These are phyloP conservation scores for Nicotiana rustica DNA, from an alignment of 305 asterid species.

Conservation along the genomic window DNA sequence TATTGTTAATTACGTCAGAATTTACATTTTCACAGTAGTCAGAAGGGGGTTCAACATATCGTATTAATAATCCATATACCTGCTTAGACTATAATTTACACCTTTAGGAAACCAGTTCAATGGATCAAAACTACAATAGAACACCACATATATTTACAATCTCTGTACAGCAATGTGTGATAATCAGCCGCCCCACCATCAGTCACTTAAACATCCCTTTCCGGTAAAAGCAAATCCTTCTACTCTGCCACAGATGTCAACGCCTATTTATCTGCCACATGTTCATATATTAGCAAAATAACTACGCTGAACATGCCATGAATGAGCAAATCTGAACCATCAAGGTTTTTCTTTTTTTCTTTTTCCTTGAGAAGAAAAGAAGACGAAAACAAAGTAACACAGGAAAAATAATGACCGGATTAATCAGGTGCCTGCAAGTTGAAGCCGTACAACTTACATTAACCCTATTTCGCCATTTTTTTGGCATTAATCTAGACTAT, in stretches of 20 bases:
- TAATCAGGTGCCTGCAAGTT: background rate
- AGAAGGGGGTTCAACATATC: background rate
- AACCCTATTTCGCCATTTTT: too few relatives aligned
- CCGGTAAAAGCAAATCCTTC: constrained; percentile 24
- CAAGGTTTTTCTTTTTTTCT: background rate
- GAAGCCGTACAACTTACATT: background rate
- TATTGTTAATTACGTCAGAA: background rate
- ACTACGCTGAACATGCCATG: background rate
- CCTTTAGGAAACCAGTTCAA: background rate
- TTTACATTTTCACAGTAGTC: constrained; percentile 28
- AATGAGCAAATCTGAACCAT: background rate
- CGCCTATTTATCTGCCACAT: constrained; percentile 27
- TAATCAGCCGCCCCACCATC: background rate
- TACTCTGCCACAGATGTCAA: constrained; percentile 21
- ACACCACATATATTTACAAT: constrained; percentile 15
- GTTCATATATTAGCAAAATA: background rate
- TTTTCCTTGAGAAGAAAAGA: background rate
- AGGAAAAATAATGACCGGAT: background rate
- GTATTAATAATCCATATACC: background rate
- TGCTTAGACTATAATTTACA: constrained; percentile 20
- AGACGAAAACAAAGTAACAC: background rate
- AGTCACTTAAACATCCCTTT: background rate
- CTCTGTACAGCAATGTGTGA: background rate
- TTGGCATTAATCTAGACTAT: too few relatives aligned
- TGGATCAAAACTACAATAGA: constrained; percentile 22